Evolutionary conservation across 2,329 filamentous ascomycete genomes (phyloP), one percentile per base, ranked within the genome.

Genomic region (Endothia cerciana): DNA sequence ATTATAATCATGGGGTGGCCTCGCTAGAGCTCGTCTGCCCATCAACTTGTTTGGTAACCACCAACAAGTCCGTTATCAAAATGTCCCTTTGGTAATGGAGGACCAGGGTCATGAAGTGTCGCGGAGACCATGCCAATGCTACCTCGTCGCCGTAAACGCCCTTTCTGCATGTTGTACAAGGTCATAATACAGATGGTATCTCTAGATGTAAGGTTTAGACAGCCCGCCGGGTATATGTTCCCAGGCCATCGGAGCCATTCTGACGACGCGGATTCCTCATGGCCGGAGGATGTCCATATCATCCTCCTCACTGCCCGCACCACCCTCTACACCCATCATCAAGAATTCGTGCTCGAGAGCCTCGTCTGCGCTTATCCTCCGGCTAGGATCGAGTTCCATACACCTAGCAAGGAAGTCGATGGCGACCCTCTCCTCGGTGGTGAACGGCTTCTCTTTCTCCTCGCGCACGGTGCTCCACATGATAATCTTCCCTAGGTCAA

Each of bases 401-500:
- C 91, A 92, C 22, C 85, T 79, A 60, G 86, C 83, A 67, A 96
- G 77, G 73, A 96, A 95, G 51, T 86, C 82, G 0, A 94, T 83
- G 0, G 92, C 92, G 67, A 91, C 81, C 72, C 86, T 87, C 79
- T 95, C 92, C 30, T 93, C 90, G 0, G 82, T 78, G 0, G 82
- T 85, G 47, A 95, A 76, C 1, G 81, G 79, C 63, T 82, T 82
- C 5, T 81, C 79, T 62, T 79, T 77, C 10, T 78, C 85, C 59
- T 80, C 82, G 60, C 93, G 87, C 67, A 91, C 92, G 33, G 93
- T 97, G 73, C 93, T 95, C 95, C 95, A 99, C 59, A 97, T 83
- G 69, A 99, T 90, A 71, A 99, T 95, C 79, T 97, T 95, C 78
- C 97, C 93, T 72, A 97, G 88, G 5, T 87, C 89, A 76, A 97